Percentiles rank a stretch among this genome's conserved stretches.
phyloP scores from a whole-genome alignment of 78 protist species.

The Bigelowiella natans region DNA sequence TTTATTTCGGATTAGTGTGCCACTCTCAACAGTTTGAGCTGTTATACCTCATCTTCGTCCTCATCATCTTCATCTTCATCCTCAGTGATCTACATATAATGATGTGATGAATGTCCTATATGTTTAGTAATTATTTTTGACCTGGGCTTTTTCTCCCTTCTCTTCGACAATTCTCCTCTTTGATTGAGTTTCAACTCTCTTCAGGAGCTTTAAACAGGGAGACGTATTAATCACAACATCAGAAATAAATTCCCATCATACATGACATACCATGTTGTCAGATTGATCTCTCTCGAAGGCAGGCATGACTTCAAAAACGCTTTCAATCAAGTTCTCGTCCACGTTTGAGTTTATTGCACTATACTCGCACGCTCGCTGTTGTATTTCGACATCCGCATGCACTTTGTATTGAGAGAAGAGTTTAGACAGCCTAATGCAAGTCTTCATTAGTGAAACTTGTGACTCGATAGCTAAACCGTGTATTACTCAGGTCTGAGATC shows the following conservation, averaged over 20 bases:
- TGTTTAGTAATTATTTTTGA: too few relatives aligned
- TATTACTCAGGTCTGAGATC: conserved; percentile 34
- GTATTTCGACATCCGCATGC: conserved; percentile 71
- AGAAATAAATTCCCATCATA: too few relatives aligned
- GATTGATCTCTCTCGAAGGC: conserved; percentile 30
- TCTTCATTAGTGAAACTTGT: background rate
- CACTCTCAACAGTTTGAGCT: too few relatives aligned
- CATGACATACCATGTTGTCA: too few relatives aligned
- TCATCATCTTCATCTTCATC: background rate
- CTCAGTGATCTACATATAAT: background rate
- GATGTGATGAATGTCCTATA: background rate
- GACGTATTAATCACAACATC: too few relatives aligned
- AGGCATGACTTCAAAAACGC: conserved; percentile 63
- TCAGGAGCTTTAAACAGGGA: background rate
- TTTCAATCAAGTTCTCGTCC: background rate
- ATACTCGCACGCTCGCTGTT: conserved; percentile 95
- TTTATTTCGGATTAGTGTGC: too few relatives aligned
- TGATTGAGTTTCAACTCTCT: background rate
- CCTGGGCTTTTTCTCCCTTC: background rate
- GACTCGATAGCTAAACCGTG: background rate
- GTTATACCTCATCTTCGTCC: background rate
- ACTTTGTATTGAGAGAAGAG: background rate
- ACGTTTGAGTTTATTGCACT: conserved; percentile 5
- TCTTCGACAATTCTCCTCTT: background rate
- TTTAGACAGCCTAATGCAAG: background rate